Evolutionary conservation across 2,329 filamentous ascomycete genomes (phyloP).

Genomic region (Ascochyta koolunga): DNA sequence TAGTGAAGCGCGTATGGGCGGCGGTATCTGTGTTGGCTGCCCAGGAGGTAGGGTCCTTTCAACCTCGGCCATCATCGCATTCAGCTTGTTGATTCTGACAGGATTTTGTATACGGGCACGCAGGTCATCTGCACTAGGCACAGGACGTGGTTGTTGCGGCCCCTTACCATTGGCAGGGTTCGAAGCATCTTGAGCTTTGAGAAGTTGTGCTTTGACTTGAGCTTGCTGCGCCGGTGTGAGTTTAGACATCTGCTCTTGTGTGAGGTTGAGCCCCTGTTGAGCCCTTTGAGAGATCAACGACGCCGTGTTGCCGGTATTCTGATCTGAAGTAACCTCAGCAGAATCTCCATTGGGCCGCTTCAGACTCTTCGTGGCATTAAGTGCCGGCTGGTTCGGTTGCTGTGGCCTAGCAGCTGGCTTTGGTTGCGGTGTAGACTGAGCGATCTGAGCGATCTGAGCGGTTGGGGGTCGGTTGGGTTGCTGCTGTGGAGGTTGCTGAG

Average conservation of each 20-base stretch:
- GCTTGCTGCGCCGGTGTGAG: slow-evolving; percentile 42
- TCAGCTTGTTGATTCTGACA: slow-evolving; percentile 33
- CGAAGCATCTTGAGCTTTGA: slow-evolving; percentile 43
- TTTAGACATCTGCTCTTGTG: slow-evolving; percentile 43
- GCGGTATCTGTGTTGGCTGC: slow-evolving; percentile 29
- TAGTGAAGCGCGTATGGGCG: slow-evolving; percentile 32
- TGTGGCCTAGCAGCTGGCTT: slow-evolving; percentile 27
- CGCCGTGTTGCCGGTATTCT: slow-evolving; percentile 24
- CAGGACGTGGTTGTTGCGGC: slow-evolving; percentile 31
- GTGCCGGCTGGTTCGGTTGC: slow-evolving; percentile 26
- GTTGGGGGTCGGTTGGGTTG: slow-evolving; percentile 5
- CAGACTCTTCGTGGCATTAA: slow-evolving; percentile 29
- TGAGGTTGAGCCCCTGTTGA: slow-evolving; percentile 38
- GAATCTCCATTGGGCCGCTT: slow-evolving; percentile 52
- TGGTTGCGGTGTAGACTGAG: slow-evolving; percentile 17
- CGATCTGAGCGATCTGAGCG: slow-evolving; percentile 3
- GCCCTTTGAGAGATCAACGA: slow-evolving; percentile 44
- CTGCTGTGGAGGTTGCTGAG: slow-evolving; percentile 7
- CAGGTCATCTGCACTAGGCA: slow-evolving; percentile 33
- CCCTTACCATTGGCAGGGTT: slow-evolving; percentile 36
- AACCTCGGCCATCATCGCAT: slow-evolving; percentile 36
- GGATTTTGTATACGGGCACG: slow-evolving; percentile 35
- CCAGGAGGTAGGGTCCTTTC: slow-evolving; percentile 33
- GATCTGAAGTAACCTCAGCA: slow-evolving; percentile 45
- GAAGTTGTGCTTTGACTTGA: slow-evolving; percentile 39